Conservation (phyloP, 768 basidiomycete species). For the Lepiota brunneoincarnata region DNA sequence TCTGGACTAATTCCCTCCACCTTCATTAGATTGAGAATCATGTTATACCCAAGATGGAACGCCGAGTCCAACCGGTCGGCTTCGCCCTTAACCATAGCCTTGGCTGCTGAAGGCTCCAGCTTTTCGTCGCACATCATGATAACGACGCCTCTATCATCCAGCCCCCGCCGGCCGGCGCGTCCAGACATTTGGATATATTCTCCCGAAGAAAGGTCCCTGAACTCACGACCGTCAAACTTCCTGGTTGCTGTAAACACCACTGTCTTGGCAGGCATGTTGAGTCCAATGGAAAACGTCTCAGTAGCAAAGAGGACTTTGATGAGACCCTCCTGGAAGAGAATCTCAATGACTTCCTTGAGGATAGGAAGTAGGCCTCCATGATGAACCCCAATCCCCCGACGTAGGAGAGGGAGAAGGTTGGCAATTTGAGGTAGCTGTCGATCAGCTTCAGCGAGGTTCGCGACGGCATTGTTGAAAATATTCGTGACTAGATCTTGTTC, state of each 20-base stretch:
- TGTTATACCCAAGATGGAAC: constrained; percentile 98
- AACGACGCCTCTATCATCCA: constrained; percentile 98
- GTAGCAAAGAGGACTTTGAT: constrained; percentile 99
- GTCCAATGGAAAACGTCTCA: constrained; percentile 95
- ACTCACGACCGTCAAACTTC: constrained; percentile 95
- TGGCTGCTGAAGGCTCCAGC: constrained; percentile 87
- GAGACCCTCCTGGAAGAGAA: constrained; percentile 96
- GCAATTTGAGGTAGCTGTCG: constrained; percentile 89
- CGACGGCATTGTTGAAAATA: constrained; percentile 95
- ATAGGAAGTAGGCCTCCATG: constrained; percentile 97
- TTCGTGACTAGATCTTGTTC: constrained; percentile 84
- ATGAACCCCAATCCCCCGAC: constrained; percentile 96
- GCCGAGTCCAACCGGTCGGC: constrained; percentile 97
- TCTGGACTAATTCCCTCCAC: constrained; percentile 98
- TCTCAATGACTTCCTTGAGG: constrained; percentile 98
- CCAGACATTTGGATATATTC: constrained; percentile 99
- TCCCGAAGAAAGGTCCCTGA: constrained; percentile 88
- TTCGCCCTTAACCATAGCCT: constrained; percentile 97
- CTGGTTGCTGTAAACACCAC: constrained; percentile 95
- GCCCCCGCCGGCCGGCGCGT: constrained; percentile 92
- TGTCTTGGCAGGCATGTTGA: constrained; percentile 99
- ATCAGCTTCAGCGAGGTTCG: constrained; percentile 84
- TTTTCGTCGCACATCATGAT: constrained; percentile 99
- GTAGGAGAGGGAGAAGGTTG: constrained; percentile 88
- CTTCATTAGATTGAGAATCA: constrained; percentile 97